Base-by-base conservation (phyloP, 106 monocot genomes). In the Gastrodia elata region DNA sequence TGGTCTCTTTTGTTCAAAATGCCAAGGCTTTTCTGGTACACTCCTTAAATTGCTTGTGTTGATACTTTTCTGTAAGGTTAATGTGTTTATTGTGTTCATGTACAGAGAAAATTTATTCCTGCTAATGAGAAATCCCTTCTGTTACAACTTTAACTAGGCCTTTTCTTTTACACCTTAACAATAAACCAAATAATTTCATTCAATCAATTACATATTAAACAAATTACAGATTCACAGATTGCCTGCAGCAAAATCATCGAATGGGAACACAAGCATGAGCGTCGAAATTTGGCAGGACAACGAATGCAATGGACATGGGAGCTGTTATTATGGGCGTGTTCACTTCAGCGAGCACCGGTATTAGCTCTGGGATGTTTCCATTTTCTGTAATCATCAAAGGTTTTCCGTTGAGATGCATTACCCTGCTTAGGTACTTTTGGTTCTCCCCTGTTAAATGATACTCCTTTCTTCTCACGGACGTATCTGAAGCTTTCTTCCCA, bases 231-330 rank as follows among this genome's bases (percentile, higher is more conserved):
- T 32, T 26, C 61, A 33, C 26, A 4, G 3, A 2, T 13, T 11
- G 1, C 4, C 13, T 9, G 28, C 7, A 16, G 37, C 16, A 37
- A 36, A 14, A 67, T 35, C 36, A 67, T 38, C n/a, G 10, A 16
- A 4, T 37, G 8, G 38, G 18, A n/a, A 58, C 24, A 43, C 84
- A 80, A 67, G 77, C 80, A 49, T 11, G 61, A 71, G 84, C 84
- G 73, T 88, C 85, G 42, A 91, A 86, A 59, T 84, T 76, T 11
- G 91, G 88, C 37, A 88, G 84, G 33, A 84, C 77, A 15, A 88
- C 81, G 71, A 91, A 86, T 27, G 81, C 88, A 42, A 91, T 80
- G 13, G 91, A 91, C 65, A 85, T 59, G 25, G 91, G 80, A 35
- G 81, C 61, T 6, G 88, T 44, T 11, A 41, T 36, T 38, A 91